Conservation (phyloP, 331 rosid genomes). For the Rhamnella rubrinervis region DNA sequence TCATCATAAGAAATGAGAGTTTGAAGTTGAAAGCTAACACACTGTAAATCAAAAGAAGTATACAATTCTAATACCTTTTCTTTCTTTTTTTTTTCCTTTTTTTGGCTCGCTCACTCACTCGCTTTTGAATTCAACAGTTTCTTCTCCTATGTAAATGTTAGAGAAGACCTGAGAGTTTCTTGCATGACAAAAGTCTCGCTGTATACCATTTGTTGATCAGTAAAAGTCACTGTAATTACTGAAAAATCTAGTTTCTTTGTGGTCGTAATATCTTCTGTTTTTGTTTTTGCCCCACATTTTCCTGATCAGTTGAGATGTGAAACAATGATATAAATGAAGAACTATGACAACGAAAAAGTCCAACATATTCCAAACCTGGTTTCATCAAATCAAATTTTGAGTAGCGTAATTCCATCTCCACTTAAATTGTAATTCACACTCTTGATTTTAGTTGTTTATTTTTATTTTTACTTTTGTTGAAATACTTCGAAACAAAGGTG, state of each 20-base stretch:
- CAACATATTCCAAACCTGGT: no score
- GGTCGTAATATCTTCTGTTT: neutral
- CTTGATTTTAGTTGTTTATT: no score
- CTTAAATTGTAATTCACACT: no score
- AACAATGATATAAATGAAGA: no score
- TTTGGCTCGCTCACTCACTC: neutral
- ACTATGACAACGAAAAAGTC: no score
- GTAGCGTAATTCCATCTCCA: no score
- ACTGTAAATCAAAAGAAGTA: conserved; percentile 48
- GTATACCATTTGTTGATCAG: conserved; percentile 39
- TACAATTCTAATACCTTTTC: conserved; percentile 29
- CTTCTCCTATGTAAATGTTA: conserved; percentile 52
- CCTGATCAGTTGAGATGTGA: no score
- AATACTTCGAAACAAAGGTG: no score
- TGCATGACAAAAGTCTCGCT: conserved; percentile 39
- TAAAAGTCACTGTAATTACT: conserved; percentile 30
- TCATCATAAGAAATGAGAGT: conserved; percentile 41
- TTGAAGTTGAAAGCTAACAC: conserved; percentile 37
- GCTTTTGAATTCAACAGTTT: conserved; percentile 8
- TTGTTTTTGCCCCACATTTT: no score
- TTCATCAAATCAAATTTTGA: no score
- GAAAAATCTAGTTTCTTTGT: neutral
- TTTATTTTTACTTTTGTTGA: no score
- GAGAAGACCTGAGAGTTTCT: conserved; percentile 37
- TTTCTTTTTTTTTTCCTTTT: conserved; percentile 19